Evolutionary conservation across 768 basidiomycete species (phyloP), one percentile per base, ranked within the genome.

Genomic region (Xerocomus brunneocitrinus): DNA sequence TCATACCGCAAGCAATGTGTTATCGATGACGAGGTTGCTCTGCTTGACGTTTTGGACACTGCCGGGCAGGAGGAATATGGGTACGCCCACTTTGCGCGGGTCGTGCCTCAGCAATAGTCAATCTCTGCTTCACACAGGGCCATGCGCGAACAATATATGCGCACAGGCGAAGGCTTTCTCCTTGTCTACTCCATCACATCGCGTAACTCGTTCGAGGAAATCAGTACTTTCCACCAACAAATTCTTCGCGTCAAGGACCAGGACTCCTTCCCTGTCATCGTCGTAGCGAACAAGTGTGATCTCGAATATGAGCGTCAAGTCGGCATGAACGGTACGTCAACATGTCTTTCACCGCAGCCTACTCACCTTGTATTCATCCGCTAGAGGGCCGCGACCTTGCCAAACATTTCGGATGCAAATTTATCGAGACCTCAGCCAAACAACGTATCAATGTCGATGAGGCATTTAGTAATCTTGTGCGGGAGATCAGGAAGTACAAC

Each of bases 131-230:
- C 58, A 19, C 55, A 47, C 67, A 95, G 92, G 53, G 95, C 95
- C 24, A 98, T 98, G 95, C 87, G 95, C 44, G 95, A 98, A 67
- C 95, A 98, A 66, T 98, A 98, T 76, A 98, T 98, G 94, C 85
- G 94, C 49, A 93, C 94, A 27, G 95, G 95, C 56, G 95, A 98
- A 72, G 95, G 95, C 10, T 98, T 98, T 79, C 81, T 98, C 40
- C 84, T 98, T 58, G 94, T 98, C 53, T 98, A 98, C 73, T 93
- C 92, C 48, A 98, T 97, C 73, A 97, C 95, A n/a, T 94, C 93
- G 30, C 86, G 95, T 60, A 89, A 91, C 70, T 95, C 95, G 43
- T 98, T 98, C 66, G 93, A 98, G 72, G 92, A 98, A 80, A 95
- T 98, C 65, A 88, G 83, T 70, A 89, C 85, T 6, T 97, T 98